These are phyloP conservation scores for Lachancea sp. DNA, from an alignment of 805 yeast species.

Conservation along the genomic window DNA sequence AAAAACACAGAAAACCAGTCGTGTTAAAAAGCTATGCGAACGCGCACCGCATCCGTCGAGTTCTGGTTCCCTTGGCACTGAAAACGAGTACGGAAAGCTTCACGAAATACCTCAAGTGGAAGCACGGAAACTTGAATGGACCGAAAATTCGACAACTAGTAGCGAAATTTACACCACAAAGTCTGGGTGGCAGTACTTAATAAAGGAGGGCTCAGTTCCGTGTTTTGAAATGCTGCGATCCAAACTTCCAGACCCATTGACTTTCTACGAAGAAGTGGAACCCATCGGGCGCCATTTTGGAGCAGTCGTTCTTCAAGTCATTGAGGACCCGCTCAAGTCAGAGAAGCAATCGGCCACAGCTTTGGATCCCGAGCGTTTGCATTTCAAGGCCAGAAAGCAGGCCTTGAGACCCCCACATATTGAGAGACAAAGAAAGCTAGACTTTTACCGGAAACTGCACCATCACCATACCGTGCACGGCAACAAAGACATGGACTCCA, in stretches of 20 bases:
- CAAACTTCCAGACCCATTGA: constrained; percentile 17
- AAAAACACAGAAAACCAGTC: constrained; percentile 10
- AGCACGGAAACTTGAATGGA: constrained; percentile 1
- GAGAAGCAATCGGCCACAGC: not conserved
- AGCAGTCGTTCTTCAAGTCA: constrained; percentile 17
- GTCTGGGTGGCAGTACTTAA: constrained; percentile 16
- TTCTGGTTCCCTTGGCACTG: no score
- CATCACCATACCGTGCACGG: constrained; percentile 34
- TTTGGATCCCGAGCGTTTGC: constrained; percentile 19
- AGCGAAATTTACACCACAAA: constrained; percentile 2
- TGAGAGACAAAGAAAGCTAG: constrained; percentile 39
- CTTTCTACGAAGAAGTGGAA: constrained; percentile 18
- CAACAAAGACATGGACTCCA: constrained; percentile 18
- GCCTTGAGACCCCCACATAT: constrained; percentile 24
- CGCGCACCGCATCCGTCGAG: not conserved
- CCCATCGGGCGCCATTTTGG: constrained; percentile 25
- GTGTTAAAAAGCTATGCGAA: constrained; percentile 8
- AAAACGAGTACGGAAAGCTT: constrained; percentile 4
- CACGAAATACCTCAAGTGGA: constrained; percentile 14
- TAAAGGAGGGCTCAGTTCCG: constrained; percentile 21
- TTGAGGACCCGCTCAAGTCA: not conserved
- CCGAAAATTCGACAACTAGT: not conserved
- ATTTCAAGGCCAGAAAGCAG: constrained; percentile 27
- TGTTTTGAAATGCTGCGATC: constrained; percentile 13
- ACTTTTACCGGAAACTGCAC: constrained; percentile 43